phyloP scores from a whole-genome alignment of 2,329 filamentous ascomycete genomes.

The Alternaria dauci region DNA sequence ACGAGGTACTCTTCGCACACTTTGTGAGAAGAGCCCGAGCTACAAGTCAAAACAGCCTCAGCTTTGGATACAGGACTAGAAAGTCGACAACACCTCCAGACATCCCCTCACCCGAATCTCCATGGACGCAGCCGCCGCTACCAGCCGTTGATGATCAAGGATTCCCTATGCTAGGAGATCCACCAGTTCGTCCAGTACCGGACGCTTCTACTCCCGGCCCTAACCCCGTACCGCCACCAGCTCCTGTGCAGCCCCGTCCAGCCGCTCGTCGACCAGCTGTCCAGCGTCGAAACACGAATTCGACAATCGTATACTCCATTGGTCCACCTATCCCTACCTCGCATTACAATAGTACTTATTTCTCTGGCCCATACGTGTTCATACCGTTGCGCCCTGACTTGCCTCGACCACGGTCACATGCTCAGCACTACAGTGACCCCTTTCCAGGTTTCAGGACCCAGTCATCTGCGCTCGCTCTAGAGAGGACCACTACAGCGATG shows the following conservation, averaged over 20 bases:
- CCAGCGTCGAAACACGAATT: neutral
- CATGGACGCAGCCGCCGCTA: neutral
- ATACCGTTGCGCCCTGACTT: neutral
- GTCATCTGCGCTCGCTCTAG: too few relatives aligned
- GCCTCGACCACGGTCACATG: neutral
- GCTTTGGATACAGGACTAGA: neutral
- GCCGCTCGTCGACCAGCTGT: neutral
- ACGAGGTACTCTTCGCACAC: neutral
- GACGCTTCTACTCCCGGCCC: neutral
- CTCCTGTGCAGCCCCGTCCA: neutral
- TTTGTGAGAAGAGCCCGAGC: neutral
- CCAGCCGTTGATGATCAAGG: neutral
- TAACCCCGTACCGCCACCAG: neutral
- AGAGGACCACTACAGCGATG: neutral
- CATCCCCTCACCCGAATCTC: neutral
- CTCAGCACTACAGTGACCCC: neutral
- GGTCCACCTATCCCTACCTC: neutral
- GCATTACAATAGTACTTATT: neutral
- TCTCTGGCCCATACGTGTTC: neutral
- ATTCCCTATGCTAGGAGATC: neutral
- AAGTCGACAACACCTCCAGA: neutral
- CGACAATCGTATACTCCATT: neutral
- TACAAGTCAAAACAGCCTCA: neutral
- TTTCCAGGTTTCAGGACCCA: neutral
- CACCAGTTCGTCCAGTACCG: neutral